Evolutionary conservation across 1,139 yeast genomes (phyloP).

Genomic region (Debaryomyces coudertii): DNA sequence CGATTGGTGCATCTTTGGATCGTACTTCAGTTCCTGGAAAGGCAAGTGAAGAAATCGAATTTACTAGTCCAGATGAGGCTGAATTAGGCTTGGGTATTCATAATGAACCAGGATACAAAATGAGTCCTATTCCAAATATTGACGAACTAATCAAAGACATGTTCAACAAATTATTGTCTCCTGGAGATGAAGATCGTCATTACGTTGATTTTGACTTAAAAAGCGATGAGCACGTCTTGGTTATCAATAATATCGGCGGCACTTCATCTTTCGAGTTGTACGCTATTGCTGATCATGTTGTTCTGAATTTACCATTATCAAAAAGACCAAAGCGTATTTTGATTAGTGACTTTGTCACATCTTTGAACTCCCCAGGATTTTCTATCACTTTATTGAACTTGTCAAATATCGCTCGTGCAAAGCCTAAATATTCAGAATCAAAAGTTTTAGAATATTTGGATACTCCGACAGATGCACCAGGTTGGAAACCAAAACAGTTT

Average conservation of each 20-base stretch:
- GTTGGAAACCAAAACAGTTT: conserved; percentile 63
- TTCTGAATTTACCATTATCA: conserved; percentile 51
- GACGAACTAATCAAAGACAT: conserved; percentile 58
- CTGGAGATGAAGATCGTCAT: conserved; percentile 65
- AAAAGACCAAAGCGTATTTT: conserved; percentile 63
- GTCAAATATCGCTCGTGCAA: conserved; percentile 43
- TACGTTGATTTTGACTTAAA: conserved; percentile 62
- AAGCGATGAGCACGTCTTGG: conserved; percentile 65
- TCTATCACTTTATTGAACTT: conserved; percentile 76
- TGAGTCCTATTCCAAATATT: conserved; percentile 72
- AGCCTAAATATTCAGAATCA: conserved; percentile 27
- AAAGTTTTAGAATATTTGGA: conserved; percentile 58
- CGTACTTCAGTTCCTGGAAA: conserved; percentile 90
- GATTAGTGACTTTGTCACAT: conserved; percentile 79
- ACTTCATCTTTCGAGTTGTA: conserved; percentile 75
- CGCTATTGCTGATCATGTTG: conserved; percentile 59
- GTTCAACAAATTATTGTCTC: conserved; percentile 54
- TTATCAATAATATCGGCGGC: conserved; percentile 85
- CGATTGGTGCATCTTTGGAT: conserved; percentile 88
- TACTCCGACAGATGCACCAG: conserved; percentile 75
- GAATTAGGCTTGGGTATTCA: conserved; percentile 97
- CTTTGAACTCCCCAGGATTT: conserved; percentile 90
- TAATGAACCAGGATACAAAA: conserved; percentile 84
- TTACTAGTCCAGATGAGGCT: conserved; percentile 56
- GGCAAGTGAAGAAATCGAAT: conserved; percentile 49